Evolutionary conservation across 202 grass and related monocot genomes (phyloP).

Genomic region (Eragrostis tef): DNA sequence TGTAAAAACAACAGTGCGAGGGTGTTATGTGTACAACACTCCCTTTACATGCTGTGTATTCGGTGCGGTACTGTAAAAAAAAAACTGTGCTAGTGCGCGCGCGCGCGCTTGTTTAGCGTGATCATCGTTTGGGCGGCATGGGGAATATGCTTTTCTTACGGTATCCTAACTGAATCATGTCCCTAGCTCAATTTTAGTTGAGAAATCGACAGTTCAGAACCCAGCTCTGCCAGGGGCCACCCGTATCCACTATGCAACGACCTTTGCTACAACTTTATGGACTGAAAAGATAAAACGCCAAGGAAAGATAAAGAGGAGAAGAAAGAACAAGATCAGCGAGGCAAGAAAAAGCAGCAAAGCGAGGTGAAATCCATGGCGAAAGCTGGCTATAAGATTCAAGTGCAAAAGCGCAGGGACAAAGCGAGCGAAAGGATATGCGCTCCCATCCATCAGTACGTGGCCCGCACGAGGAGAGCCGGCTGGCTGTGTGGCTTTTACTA

Average conservation of each 20-base stretch:
- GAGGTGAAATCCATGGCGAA: slow-evolving; percentile 49
- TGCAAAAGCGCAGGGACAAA: slow-evolving; percentile 45
- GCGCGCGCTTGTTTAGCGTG: too few species aligned
- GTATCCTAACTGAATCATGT: slow-evolving; percentile 36
- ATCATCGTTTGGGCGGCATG: slow-evolving; percentile 33
- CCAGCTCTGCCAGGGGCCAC: background rate
- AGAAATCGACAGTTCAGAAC: slow-evolving; percentile 16
- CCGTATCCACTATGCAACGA: background rate
- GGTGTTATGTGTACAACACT: background rate
- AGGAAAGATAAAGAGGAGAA: too few species aligned
- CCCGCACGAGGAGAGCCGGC: slow-evolving; percentile 46
- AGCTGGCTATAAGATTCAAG: slow-evolving; percentile 53
- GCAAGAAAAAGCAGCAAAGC: slow-evolving; percentile 45
- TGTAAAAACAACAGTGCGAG: too few species aligned
- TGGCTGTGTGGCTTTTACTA: slow-evolving; percentile 14
- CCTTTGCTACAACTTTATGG: slow-evolving; percentile 45
- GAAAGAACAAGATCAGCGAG: background rate
- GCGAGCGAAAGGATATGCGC: slow-evolving; percentile 54
- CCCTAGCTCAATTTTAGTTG: background rate
- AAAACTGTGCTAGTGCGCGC: too few species aligned
- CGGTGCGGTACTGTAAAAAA: too few species aligned
- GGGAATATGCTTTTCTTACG: slow-evolving; percentile 37
- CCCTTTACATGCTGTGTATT: slow-evolving; percentile 9
- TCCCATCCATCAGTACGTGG: slow-evolving; percentile 25
- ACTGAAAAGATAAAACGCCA: slow-evolving; percentile 36